Base-by-base conservation (phyloP, 2,329 filamentous ascomycete species). In the Falciphora oryzae region DNA sequence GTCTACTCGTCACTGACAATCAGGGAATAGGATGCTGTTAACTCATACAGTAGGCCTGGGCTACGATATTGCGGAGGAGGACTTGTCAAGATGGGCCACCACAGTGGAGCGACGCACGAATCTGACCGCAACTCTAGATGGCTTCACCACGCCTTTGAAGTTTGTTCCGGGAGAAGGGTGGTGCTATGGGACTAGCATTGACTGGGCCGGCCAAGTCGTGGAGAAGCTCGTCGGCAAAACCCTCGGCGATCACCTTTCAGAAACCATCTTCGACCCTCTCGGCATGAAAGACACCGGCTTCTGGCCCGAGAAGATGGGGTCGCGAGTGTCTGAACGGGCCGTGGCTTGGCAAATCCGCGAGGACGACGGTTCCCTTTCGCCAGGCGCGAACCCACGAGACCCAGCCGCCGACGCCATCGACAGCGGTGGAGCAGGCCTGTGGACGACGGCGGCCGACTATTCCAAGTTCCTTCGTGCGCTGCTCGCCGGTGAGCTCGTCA, bases 1-100 rank as follows among this genome's bases (percentile, higher is more conserved):
- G 16, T 18, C 38, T 6, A 44, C 14, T 4, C 16, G 16, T 44
- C 38, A 18, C 38, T 44, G 38, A 44, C 38, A 44, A 16, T 14
- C 38, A 7, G 4, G 38, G 16, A 18, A 18, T 6, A 44, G 38
- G 38, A 44, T 44, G 38, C 71, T 88, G 1, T 69, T 88, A 57
- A 80, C 72, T 2, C 85, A 87, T 62, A 79, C 79, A 44, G 78
- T 83, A 50, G 85, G 85, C 0, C 86, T 87, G 31, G 82, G 81
- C 0, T 88, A 88, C 69, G 74, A 79, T 0, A 85, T 87, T 67
- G 82, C 83, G 69, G 81, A 82, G 66, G 77, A 82, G 56, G 73
- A 76, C 1, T 69, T 86, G 31, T 70, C 79, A 16, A 75, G 85
- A 18, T 83, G 76, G 72, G 75, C 74, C 2, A 74, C 77, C 14